Evolutionary conservation across 805 yeast genomes (phyloP), one percentile per base, ranked within the genome.

Genomic region (Gaillardinia entomophila): DNA sequence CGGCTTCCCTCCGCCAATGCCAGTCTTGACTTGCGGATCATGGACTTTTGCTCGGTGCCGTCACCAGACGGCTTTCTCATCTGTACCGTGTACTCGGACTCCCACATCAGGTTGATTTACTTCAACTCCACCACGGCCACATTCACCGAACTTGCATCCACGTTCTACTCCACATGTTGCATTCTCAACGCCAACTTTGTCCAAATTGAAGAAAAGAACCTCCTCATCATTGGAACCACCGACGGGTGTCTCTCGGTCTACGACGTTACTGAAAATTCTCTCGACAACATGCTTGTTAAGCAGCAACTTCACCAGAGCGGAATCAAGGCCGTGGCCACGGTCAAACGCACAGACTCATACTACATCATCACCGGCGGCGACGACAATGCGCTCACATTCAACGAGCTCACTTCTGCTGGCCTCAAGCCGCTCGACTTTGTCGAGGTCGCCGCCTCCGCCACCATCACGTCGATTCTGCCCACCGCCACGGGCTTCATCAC

Each of bases 1-100:
- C 57, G 74, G 1, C 58, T 89, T 18, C 75, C 74, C 3, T 76
- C 86, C 1, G 61, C 70, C 1, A 51, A 54, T 6, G 67, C 66
- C 11, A 73, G 75, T 35, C 95, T 95, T 0, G 97, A 92, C 54
- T 65, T 92, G 39, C 68, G 98, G 42, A 78, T 90, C 34, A 90
- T 88, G 96, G 95, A 84, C 54, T 82, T 88, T 49, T 81, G 71
- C 40, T 4, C 3, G 11, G 15, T 16, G 4, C 58, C 74, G 4
- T 39, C 68, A 11, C 65, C 68, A 26, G 60, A 69, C 2, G 82
- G 80, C 6, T 72, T 75, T 42, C 43, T 77, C 1, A 46, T 89
- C 6, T 73, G 75, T 2, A 74, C 87, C 0, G 95, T 82, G 0
- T 92, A 86, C 51, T 89, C 97, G 0, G 89, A 90, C 51, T 90